Evolutionary conservation across 495 filamentous ascomycete species (phyloP).

Genomic region (Bacidia rubella): DNA sequence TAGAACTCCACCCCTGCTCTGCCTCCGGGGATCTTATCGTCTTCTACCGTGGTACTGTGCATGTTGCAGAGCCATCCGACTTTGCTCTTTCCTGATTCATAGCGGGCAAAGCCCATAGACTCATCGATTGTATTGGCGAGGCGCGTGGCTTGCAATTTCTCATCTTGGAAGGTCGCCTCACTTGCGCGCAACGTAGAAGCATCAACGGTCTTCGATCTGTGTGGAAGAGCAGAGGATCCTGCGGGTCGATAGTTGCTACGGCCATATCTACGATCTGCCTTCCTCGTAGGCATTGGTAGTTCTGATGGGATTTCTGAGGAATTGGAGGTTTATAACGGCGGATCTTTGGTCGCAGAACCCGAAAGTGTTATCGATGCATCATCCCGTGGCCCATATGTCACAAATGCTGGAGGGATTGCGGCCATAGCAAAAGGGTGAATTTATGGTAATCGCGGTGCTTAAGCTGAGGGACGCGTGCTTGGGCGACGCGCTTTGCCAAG

Average conservation of each 20-base stretch:
- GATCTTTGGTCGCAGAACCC: background rate
- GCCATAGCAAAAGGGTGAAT: too few relatives aligned
- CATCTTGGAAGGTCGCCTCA: slow-evolving; percentile 76
- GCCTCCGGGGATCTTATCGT: slow-evolving; percentile 67
- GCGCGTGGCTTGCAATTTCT: slow-evolving; percentile 68
- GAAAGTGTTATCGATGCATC: background rate
- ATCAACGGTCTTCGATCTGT: slow-evolving; percentile 60
- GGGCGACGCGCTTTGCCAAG: background rate
- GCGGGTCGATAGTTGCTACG: slow-evolving; percentile 36
- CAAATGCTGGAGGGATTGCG: too few relatives aligned
- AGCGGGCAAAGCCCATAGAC: slow-evolving; percentile 80
- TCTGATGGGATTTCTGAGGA: background rate
- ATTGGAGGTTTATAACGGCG: background rate
- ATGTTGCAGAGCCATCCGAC: slow-evolving; percentile 93
- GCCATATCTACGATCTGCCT: slow-evolving; percentile 38
- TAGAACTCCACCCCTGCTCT: slow-evolving; percentile 91
- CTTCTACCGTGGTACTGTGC: slow-evolving; percentile 76
- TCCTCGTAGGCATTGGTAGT: slow-evolving; percentile 39
- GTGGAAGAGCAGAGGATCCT: slow-evolving; percentile 37
- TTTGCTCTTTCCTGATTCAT: slow-evolving; percentile 73
- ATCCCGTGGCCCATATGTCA: too few relatives aligned
- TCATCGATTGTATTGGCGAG: slow-evolving; percentile 90
- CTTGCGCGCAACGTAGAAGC: slow-evolving; percentile 56
- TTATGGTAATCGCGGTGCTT: too few relatives aligned
- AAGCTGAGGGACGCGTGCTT: background rate